Base-by-base conservation (phyloP, 1,139 yeast genomes). In the Suhomyces kunorum region DNA sequence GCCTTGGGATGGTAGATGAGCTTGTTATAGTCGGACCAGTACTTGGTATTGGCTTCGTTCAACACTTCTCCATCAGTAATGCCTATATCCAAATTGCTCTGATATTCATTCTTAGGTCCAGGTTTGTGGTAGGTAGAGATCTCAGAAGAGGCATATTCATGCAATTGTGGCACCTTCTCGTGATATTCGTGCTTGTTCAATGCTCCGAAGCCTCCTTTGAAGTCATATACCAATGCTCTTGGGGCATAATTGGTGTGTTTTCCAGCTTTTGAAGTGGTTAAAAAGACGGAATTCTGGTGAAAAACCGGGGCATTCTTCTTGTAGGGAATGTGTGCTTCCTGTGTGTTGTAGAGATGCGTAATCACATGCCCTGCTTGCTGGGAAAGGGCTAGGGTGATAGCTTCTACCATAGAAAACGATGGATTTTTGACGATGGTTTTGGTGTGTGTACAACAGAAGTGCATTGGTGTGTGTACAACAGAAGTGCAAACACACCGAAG, bases 11-110 rank as follows among this genome's bases (percentile, higher is more conserved):
- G 76, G 53, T 80, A 81, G 14, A 86, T 75, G 42, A 89, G 73
- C 50, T 81, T 77, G 35, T 83, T 73, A 56, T 83, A 88, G 58
- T 89, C 96, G 0, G 92, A 74, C 98, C 98, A 92, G 54, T 78
- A 87, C 28, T 60, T 61, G 0, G 88, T 78, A 38, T 74, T 76
- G 0, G 53, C 53, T 0, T 53, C 49, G 4, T 59, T 59, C 33
- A 86, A 60, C 6, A 64, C 46, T 12, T 42, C 43, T 4, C 42
- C 43, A n/a, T 40, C 44, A 0, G 59, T 48, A 11, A 47, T 31
- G 0, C 81, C 81, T 2, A 57, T 40, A 59, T 87, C 95, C 23
- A 88, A 59, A 2, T 81, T 77, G 27, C 45, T 48, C 56, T 87
- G 95, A 55, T 81, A 87, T 15, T 70, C 74, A 47, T 78, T 80